These are phyloP conservation scores for Psophocarpus tetragonolobus DNA, from an alignment of 306 rosid genomes.

Conservation along the genomic window DNA sequence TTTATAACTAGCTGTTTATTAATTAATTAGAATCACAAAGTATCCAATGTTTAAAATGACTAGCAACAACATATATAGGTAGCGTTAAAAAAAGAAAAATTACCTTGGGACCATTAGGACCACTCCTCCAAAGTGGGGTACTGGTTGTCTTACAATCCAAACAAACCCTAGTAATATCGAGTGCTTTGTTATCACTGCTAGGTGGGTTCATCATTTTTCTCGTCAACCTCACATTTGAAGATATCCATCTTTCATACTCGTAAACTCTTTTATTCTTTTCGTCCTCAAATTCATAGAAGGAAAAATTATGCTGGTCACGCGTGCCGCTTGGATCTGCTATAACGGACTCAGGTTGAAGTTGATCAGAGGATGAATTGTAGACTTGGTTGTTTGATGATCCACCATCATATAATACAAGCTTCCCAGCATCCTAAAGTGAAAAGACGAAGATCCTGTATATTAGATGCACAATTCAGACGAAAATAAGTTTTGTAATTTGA, in stretches of 20 bases:
- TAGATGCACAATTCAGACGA: background rate
- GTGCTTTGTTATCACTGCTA: background rate
- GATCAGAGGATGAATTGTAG: conserved; percentile 22
- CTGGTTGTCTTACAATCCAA: conserved; percentile 68
- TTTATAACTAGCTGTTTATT: background rate
- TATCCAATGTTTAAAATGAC: background rate
- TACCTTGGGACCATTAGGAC: conserved; percentile 96
- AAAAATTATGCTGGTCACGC: background rate
- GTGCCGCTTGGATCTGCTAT: conserved; percentile 12
- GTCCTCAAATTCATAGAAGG: background rate
- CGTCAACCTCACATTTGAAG: conserved; percentile 72
- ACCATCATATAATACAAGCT: conserved; percentile 15
- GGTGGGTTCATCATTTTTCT: conserved; percentile 52
- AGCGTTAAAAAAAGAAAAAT: background rate
- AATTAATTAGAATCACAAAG: background rate
- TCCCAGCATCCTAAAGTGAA: conserved; percentile 22
- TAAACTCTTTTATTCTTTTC: conserved; percentile 27
- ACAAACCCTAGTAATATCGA: conserved; percentile 65
- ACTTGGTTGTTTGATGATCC: conserved; percentile 41
- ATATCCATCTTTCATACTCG: conserved; percentile 59
- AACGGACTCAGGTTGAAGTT: conserved; percentile 12
- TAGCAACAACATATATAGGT: background rate
- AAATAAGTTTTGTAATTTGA: too few relatives aligned
- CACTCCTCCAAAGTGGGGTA: conserved; percentile 95
- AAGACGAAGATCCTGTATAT: background rate